These are phyloP conservation scores for Cladosporium sp. DNA, from an alignment of 2,329 filamentous ascomycete genomes.

Conservation along the genomic window DNA sequence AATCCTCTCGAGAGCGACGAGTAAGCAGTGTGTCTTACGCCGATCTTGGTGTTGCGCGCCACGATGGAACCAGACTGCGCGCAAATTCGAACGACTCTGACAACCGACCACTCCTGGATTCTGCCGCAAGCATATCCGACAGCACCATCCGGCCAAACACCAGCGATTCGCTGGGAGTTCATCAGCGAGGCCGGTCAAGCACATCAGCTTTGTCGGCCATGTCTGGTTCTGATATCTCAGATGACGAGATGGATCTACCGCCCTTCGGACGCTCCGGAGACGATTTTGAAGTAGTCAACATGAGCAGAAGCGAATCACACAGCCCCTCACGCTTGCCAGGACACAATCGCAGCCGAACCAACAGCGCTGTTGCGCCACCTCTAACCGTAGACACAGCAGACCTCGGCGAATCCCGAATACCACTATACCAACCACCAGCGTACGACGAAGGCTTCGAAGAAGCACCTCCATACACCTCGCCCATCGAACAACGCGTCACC, in stretches of 20 bases:
- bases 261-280: conserved; percentile 30
- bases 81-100: conserved; percentile 72
- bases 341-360: conserved; percentile 25
- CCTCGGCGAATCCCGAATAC: conserved; percentile 27
- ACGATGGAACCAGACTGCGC: conserved; percentile 70
- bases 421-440: conserved; percentile 29
- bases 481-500: conserved; percentile 23
- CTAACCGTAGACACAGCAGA: conserved; percentile 29
- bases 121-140: conserved; percentile 59
- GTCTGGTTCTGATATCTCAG: conserved; percentile 31
- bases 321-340: conserved; percentile 19
- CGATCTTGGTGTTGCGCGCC: conserved; percentile 68
- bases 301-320: conserved; percentile 32
- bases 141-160: conserved; percentile 26
- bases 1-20: conserved; percentile 58
- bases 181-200: conserved; percentile 40
- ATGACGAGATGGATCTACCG: conserved; percentile 21
- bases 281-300: conserved; percentile 39
- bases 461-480: conserved; percentile 46
- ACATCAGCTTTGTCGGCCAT: conserved; percentile 38
- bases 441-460: conserved; percentile 39
- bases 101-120: conserved; percentile 64
- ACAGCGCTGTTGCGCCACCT: conserved; percentile 15
- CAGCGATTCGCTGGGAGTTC: conserved; percentile 27
- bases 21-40: conserved; percentile 73